Evolutionary conservation across 148 eudicot genomes (phyloP), one percentile per base, ranked within the genome.

Genomic region (Salicornia ramosissima): DNA sequence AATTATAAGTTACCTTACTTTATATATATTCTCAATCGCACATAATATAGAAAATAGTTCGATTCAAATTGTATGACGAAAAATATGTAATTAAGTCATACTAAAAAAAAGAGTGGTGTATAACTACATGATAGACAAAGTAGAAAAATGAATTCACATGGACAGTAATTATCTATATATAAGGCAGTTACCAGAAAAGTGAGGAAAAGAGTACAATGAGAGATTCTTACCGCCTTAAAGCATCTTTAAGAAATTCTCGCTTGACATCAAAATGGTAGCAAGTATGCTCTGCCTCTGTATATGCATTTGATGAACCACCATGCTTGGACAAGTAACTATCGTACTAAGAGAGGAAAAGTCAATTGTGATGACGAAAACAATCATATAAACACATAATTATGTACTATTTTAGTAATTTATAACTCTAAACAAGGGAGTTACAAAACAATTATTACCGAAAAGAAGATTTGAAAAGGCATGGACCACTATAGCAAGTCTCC

Each of bases 261-360:
- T 90, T 90, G 56, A 94, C 96, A 64, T 90, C 97, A 79, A 94
- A 94, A 79, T 94, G 89, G 80, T 94, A 93, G 80, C 98, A 94
- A 46, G 98, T 94, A 75, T 90, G 85, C 75, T 94, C 92, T 45
- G 83, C 85, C 84, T 94, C 98, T 46, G 98, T 94, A 81, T 88
- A 94, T 43, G 98, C 98, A 88, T 94, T 94, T 67, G 98, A 94
- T 19, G 96, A 86, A 73, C 98, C 98, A 60, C 98, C 98, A 66
- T 90, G 96, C 86, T 94, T 94, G 70, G 97, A 88, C 81, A 94
- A 82, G 80, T 81, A 94, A 82, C 97, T 90, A 56, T 90, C 98
- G 87, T 94, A 94, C 98, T 94, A 82, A 79, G 65, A 75, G 68
- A 75, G 64, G 59, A 79, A 79, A 43, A 75, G 75, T 77, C 78